Base-by-base conservation (phyloP, 805 yeast genomes). In the Brettanomyces nanus region DNA sequence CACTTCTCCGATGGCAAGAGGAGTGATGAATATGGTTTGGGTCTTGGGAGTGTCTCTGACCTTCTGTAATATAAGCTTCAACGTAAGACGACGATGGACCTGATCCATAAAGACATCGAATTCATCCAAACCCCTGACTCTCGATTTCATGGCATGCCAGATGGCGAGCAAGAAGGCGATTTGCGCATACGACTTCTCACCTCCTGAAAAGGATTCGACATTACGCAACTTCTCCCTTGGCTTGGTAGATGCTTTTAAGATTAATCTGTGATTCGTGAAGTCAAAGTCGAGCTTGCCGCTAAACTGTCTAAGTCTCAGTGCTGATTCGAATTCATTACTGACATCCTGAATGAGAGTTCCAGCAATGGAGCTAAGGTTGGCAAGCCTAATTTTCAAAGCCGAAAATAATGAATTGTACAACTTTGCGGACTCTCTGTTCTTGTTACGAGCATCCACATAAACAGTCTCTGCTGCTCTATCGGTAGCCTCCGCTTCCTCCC, bases 31-130 rank as follows among this genome's bases (percentile, higher is more conserved):
- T 5, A 90, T 80, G 1, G 95, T 82, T 59, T 90, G 98, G 1
- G 89, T 77, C 43, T 77, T 71, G 0, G 80, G 71, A 40, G 76
- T 73, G 34, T 69, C 69, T 6, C 77, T 61, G 22, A 89, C 71
- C 46, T 85, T 83, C 19, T 72, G 71, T 34, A 87, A 64, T 54
- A 92, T 77, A 44, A 89, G 61, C 34, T 74, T 69, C 54, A 92
- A 76, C 43, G 95, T 86, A 37, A 83, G 73, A 32, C 80, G 71
- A 46, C 98, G 71, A 54, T 89, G 87, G 14, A 86, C 85, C 35
- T 86, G 85, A 58, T 92, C 99, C 98, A 92, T 92, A 52, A 80
- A 92, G 17, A 92, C 98, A 61, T 92, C 99, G 57, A 84, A 92
- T 59, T 92, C 99, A 60, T 92, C 99, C 42, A 92, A 63, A 0